A percentile compares a stretch with the other conserved stretches of the same genome.
These are phyloP conservation scores for Moringa oleifera DNA, from an alignment of 345 rosid species.

Conservation along the genomic window DNA sequence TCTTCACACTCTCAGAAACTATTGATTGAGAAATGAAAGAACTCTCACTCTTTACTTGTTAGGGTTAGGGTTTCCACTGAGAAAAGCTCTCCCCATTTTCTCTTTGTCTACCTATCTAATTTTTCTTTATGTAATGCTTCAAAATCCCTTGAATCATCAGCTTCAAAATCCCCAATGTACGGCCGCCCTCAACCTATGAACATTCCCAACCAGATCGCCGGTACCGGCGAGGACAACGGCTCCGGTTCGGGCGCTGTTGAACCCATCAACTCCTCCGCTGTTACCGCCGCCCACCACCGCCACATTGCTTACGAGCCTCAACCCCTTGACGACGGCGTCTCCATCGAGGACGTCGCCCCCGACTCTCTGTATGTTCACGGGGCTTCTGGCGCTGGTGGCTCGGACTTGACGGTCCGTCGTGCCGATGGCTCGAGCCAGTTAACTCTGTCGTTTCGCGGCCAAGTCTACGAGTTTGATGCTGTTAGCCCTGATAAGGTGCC, in stretches of 20 bases:
- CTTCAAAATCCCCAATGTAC: constrained; percentile 41
- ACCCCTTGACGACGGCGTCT: constrained; percentile 38
- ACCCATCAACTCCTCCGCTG: constrained; percentile 38
- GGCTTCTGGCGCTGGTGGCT: constrained; percentile 23
- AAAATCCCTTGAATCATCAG: not conserved
- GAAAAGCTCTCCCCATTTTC: not conserved
- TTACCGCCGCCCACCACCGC: constrained; percentile 24
- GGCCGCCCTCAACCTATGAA: constrained; percentile 50
- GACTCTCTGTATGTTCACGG: constrained; percentile 42
- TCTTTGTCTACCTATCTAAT: no score
- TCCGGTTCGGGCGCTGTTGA: constrained; percentile 32
- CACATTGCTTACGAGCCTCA: constrained; percentile 38
- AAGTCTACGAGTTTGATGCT: constrained; percentile 82
- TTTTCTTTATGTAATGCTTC: constrained; percentile 31
- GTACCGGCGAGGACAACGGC: constrained; percentile 30
- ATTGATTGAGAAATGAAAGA: no score
- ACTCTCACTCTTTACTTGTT: not conserved
- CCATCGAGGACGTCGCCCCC: constrained; percentile 44
- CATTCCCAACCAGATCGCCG: constrained; percentile 40
- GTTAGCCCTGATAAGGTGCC: constrained; percentile 76
- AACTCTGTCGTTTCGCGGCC: constrained; percentile 80
- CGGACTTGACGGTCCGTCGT: constrained; percentile 31
- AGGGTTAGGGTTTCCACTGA: not conserved
- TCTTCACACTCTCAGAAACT: no score
- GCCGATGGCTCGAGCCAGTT: constrained; percentile 51